Conservation (phyloP, 2,329 filamentous ascomycete species). For the Colletotrichum sojae region DNA sequence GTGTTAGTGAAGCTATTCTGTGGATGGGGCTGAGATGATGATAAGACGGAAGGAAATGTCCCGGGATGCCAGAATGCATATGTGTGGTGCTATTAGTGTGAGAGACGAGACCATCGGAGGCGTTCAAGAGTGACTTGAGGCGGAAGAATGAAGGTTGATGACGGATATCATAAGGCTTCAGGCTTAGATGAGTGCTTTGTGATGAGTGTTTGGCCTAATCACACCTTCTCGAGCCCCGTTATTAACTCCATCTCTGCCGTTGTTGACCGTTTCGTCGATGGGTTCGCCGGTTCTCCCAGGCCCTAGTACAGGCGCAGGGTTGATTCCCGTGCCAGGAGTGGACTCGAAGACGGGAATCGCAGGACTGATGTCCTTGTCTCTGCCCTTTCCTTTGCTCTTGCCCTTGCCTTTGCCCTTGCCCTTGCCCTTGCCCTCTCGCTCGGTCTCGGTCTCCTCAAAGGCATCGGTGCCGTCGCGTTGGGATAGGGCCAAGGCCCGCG, state of each 20-base stretch:
- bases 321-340: background rate
- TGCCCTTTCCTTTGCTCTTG: slow-evolving; percentile 25
- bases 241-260: slow-evolving; percentile 2
- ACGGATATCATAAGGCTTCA: background rate
- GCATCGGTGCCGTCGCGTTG: background rate
- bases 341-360: slow-evolving; percentile 3
- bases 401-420: slow-evolving; percentile 16
- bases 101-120: background rate
- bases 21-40: background rate
- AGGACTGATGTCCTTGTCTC: background rate
- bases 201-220: slow-evolving; percentile 18
- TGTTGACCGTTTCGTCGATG: slow-evolving; percentile 9
- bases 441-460: slow-evolving; percentile 4
- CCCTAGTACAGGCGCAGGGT: slow-evolving; percentile 4
- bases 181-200: slow-evolving; percentile 9
- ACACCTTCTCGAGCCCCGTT: slow-evolving; percentile 24
- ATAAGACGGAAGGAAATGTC: slow-evolving; percentile 24
- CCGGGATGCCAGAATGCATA: background rate
- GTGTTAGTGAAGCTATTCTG: slow-evolving; percentile 12
- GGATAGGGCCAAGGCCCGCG: slow-evolving; percentile 9
- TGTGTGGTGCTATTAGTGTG: background rate
- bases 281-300: background rate
- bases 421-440: slow-evolving; percentile 22
- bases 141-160: background rate
- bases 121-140: background rate